Evolutionary conservation across 2,329 filamentous ascomycete species (phyloP).

Genomic region (Microcyclospora pomicola): DNA sequence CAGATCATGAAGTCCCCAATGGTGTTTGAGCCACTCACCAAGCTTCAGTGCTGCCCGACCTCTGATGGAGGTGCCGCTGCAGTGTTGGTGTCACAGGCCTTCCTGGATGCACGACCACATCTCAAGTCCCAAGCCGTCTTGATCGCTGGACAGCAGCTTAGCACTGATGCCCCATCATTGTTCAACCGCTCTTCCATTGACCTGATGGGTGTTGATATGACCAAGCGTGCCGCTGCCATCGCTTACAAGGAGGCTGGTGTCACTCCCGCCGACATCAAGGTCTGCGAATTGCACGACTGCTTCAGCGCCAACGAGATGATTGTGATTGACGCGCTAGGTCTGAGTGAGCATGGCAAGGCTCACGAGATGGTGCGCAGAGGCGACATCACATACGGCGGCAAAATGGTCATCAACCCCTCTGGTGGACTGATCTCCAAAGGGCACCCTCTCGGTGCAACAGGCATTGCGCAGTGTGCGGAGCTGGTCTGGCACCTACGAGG

Average conservation of each 20-base stretch:
- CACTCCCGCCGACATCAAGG: constrained; percentile 53
- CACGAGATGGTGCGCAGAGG: constrained; percentile 79
- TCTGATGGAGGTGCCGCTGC: constrained; percentile 84
- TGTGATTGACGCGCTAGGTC: constrained; percentile 70
- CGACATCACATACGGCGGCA: constrained; percentile 81
- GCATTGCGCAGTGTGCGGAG: constrained; percentile 91
- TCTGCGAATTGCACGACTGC: constrained; percentile 92
- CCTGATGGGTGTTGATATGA: constrained; percentile 81
- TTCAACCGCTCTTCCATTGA: constrained; percentile 76
- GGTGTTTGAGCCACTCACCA: constrained; percentile 80
- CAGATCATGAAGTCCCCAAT: constrained; percentile 62
- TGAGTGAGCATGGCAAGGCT: constrained; percentile 64
- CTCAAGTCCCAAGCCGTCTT: constrained; percentile 70
- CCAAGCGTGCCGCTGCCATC: constrained; percentile 49
- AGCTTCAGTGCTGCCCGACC: constrained; percentile 96
- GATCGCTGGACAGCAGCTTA: constrained; percentile 74
- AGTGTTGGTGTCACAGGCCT: constrained; percentile 75
- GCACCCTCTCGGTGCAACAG: constrained; percentile 83
- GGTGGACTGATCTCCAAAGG: constrained; percentile 93
- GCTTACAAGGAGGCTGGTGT: constrained; percentile 64
- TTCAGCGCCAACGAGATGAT: constrained; percentile 94
- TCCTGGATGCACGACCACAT: constrained; percentile 73
- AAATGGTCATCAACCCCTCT: constrained; percentile 77
- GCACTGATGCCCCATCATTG: constrained; percentile 68
- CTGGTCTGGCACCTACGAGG: constrained; percentile 89